Conservation (phyloP, 2,329 filamentous ascomycete genomes). For the Claviceps sorghi region DNA sequence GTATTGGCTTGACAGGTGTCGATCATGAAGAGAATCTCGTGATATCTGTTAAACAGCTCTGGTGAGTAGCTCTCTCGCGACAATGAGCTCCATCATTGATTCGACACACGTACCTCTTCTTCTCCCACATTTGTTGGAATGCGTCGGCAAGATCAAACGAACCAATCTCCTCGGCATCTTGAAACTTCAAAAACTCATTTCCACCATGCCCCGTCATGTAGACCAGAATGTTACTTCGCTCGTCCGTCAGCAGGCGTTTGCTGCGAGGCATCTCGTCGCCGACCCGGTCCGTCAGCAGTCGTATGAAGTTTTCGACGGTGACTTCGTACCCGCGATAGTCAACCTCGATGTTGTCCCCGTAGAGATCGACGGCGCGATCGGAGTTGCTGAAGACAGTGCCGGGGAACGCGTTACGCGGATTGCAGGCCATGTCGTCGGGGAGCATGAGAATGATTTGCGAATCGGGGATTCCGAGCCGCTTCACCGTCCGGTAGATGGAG, state of each 20-base stretch:
- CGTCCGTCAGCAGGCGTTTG: constrained; percentile 86
- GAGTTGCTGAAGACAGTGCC: constrained; percentile 98
- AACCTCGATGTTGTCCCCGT: constrained; percentile 97
- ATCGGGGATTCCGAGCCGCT: constrained; percentile 92
- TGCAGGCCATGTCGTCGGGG: constrained; percentile 99
- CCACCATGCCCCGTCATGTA: constrained; percentile 99
- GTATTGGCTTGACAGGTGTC: constrained; percentile 99
- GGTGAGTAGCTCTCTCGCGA: not conserved
- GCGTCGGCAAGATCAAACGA: constrained; percentile 93
- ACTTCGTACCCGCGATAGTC: constrained; percentile 98
- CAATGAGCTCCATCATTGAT: not conserved
- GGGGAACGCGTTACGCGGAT: constrained; percentile 93
- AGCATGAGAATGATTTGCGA: constrained; percentile 99
- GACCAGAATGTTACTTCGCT: constrained; percentile 89
- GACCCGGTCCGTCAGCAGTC: constrained; percentile 83
- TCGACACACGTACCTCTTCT: constrained; percentile 54
- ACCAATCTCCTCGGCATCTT: constrained; percentile 94
- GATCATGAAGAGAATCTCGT: constrained; percentile 99
- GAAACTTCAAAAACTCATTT: constrained; percentile 96
- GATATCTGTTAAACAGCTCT: constrained; percentile 44
- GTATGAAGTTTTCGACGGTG: constrained; percentile 97
- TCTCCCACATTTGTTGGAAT: constrained; percentile 99
- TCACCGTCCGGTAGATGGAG: constrained; percentile 94
- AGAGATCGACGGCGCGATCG: constrained; percentile 85
- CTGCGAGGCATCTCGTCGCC: constrained; percentile 89